These are phyloP conservation scores for Stygiomarasmius scandens DNA, from an alignment of 1,284 basidiomycete species.

Conservation along the genomic window DNA sequence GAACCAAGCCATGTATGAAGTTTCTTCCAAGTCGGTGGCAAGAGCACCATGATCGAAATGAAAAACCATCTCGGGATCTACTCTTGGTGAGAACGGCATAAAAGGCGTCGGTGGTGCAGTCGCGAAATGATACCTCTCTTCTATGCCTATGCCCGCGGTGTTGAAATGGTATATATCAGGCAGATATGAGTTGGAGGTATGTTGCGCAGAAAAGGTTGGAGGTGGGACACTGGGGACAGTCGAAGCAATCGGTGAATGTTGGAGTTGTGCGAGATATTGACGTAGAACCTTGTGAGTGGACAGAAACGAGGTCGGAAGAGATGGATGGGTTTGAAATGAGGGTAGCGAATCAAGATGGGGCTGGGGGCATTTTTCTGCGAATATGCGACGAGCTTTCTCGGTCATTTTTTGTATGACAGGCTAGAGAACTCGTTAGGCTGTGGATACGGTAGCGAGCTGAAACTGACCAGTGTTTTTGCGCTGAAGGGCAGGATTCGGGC, in stretches of 20 bases:
- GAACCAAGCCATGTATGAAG: slow-evolving; percentile 60
- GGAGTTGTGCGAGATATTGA: no score
- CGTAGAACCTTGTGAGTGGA: no score
- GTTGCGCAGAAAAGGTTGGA: no score
- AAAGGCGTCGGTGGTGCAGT: slow-evolving; percentile 48
- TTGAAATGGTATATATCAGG: slow-evolving; percentile 48
- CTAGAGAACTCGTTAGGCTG: slow-evolving; percentile 28
- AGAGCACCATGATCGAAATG: slow-evolving; percentile 53
- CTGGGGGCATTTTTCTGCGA: no score
- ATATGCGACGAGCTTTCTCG: slow-evolving; percentile 45
- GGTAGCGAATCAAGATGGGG: no score
- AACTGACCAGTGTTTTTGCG: slow-evolving; percentile 51
- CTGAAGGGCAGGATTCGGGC: slow-evolving; percentile 49
- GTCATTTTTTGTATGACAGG: slow-evolving; percentile 52
- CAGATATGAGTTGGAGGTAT: no score
- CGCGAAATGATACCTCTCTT: slow-evolving; percentile 22
- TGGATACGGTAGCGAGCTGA: no score
- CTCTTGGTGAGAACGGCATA: slow-evolving; percentile 46
- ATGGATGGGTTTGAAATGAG: no score
- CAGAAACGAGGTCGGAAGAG: no score
- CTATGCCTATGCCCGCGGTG: slow-evolving; percentile 36
- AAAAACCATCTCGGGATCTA: slow-evolving; percentile 43
- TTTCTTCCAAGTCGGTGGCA: slow-evolving; percentile 44
- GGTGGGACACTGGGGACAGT: no score
- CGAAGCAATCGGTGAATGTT: no score